Conservation (phyloP, 2,329 filamentous ascomycete species). For the Dactylellina cionopaga region DNA sequence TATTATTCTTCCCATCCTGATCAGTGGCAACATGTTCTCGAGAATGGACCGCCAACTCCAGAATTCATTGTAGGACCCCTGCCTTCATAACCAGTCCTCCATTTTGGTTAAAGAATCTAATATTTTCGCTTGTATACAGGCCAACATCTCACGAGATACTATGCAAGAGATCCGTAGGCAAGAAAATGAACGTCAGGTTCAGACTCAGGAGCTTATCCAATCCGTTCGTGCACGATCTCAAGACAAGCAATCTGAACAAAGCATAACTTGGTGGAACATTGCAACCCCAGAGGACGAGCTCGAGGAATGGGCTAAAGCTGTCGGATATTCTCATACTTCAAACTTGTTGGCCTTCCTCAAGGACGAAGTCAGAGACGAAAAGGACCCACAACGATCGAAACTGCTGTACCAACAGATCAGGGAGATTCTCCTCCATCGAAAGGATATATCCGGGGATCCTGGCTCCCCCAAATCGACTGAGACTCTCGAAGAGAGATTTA, state of each 20-base stretch:
- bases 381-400: constrained; percentile 1
- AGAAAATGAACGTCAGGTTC: too few species aligned
- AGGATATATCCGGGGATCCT: neutral
- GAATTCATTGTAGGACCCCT: constrained; percentile 27
- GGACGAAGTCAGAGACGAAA: constrained; percentile 3
- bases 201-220: constrained; percentile 10
- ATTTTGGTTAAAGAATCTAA: neutral
- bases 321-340: constrained; percentile 27
- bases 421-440: constrained; percentile 2
- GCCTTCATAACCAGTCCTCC: neutral
- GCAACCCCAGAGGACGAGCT: constrained; percentile 13
- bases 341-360: constrained; percentile 10
- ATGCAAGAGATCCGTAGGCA: neutral
- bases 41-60: constrained; percentile 23
- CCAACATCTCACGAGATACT: neutral
- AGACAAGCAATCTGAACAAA: neutral
- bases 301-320: constrained; percentile 35
- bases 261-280: constrained; percentile 11
- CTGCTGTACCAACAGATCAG: constrained; percentile 25
- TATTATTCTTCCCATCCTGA: constrained; percentile 19
- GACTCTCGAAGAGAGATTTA: neutral
- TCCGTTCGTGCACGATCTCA: neutral
- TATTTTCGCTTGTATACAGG: neutral
- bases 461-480: neutral
- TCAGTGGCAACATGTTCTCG: constrained; percentile 20